Conservation (phyloP, 139 green algal species). For the Ulvella scutata region DNA sequence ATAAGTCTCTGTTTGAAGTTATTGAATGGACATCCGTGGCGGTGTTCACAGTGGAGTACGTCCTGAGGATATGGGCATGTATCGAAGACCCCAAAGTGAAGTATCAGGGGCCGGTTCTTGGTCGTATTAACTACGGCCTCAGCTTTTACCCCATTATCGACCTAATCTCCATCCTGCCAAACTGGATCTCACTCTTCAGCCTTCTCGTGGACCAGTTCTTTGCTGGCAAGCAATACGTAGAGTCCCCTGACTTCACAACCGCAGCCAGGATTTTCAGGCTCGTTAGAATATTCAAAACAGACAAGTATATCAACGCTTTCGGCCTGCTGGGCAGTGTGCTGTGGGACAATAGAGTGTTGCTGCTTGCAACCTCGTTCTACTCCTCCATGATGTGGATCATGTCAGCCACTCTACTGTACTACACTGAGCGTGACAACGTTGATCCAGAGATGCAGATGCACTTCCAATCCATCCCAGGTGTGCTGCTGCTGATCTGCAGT, state of each 20-base stretch:
- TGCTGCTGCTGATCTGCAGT: too few relatives aligned
- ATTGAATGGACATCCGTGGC: background rate
- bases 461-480: conserved; percentile 9
- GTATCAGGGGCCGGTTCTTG: background rate
- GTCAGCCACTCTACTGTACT: conserved; percentile 4
- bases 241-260: conserved; percentile 6
- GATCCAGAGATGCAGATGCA: background rate
- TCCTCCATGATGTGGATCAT: background rate
- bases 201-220: background rate
- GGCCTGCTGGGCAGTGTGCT: conserved; percentile 1
- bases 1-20: background rate
- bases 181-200: background rate
- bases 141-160: background rate
- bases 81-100: background rate
- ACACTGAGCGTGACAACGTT: background rate
- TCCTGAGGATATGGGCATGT: background rate
- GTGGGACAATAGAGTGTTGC: conserved; percentile 1
- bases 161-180: background rate
- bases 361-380: conserved; percentile 3
- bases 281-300: conserved; percentile 4
- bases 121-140: background rate
- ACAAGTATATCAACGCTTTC: conserved; percentile 12
- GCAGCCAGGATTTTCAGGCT: conserved; percentile 6
- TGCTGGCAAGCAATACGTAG: background rate
- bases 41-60: conserved; percentile 1